Base-by-base conservation (phyloP, 768 basidiomycete species). In the Cyclocybe aegerita region DNA sequence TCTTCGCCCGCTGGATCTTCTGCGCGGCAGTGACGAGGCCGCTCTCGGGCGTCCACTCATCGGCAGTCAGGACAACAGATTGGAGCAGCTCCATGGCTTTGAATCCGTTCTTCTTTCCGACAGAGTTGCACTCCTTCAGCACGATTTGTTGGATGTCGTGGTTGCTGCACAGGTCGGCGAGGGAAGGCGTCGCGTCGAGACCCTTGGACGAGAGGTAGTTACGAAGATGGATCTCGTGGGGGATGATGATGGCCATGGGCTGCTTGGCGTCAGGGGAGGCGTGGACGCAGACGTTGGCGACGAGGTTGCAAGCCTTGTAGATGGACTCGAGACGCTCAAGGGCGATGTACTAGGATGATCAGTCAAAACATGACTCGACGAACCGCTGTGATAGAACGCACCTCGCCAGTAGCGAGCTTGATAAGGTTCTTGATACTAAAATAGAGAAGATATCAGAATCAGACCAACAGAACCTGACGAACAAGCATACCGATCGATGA, bases 21-120 rank as follows among this genome's bases (percentile, higher is more conserved):
- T 71, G 70, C 8, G 70, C 70, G 45, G 70, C 70, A 3, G 93
- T 95, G 41, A 94, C 83, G 35, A 95, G 75, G 35, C 91, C 93
- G 52, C 66, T 90, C 75, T 95, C 89, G 0, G 93, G 90, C 5
- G 92, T 94, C 93, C 93, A 95, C 70, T 94, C 92, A 4, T 93
- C 88, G 29, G 85, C 63, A 5, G 87, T 86, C 60, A 96, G 68
- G 14, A 96, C 78, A 23, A 93, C 86, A 16, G 76, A 83, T 63
- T 88, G 82, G 31, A 95, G 69, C 46, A 85, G 67, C 71, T 96
- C 93, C 71, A 87, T 80, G 39, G 75, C 61, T 72, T 90, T 93
- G 69, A 96, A 88, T 3, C 85, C 86, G 46, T 79, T 86, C 80
- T 89, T 93, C 83, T 88, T 94, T 10, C 90, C 95, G 4, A 84